Conservation (phyloP, 1,139 yeast species). For the Saccharomyces hybrid region DNA sequence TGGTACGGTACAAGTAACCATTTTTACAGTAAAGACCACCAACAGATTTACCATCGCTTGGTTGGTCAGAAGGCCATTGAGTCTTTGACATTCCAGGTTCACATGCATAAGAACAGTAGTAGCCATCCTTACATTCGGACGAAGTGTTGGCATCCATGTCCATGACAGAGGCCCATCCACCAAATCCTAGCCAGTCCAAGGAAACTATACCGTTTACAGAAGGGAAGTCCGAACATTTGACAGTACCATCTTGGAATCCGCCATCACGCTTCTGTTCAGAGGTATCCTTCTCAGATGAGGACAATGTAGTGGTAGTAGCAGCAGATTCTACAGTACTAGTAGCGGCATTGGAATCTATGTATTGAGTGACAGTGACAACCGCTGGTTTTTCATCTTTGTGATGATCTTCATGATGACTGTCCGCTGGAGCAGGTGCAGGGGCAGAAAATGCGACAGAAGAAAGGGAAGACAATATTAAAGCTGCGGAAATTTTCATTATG, state of each 20-base stretch:
- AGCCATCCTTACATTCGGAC: slow-evolving; percentile 70
- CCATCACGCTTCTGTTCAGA: slow-evolving; percentile 25
- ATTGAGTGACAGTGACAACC: slow-evolving; percentile 47
- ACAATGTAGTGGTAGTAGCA: slow-evolving; percentile 17
- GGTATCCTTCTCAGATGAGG: slow-evolving; percentile 14
- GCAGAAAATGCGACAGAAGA: slow-evolving; percentile 13
- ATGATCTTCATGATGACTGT: slow-evolving; percentile 49
- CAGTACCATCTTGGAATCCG: slow-evolving; percentile 71
- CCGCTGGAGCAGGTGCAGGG: slow-evolving; percentile 34
- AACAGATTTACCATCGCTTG: slow-evolving; percentile 75
- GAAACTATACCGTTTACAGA: slow-evolving; percentile 85
- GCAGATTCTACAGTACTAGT: slow-evolving; percentile 21
- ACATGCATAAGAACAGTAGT: slow-evolving; percentile 95
- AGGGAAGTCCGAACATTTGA: slow-evolving; percentile 76
- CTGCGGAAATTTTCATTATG: slow-evolving; percentile 16
- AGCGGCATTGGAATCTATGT: slow-evolving; percentile 37
- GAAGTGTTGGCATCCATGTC: slow-evolving; percentile 56
- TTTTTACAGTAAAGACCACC: slow-evolving; percentile 82
- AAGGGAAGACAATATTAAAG: slow-evolving; percentile 8
- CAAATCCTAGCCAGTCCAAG: slow-evolving; percentile 70
- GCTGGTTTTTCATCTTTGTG: slow-evolving; percentile 28
- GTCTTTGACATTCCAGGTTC: slow-evolving; percentile 96
- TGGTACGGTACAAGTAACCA: slow-evolving; percentile 76
- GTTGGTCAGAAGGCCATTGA: slow-evolving; percentile 89
- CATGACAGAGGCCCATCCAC: slow-evolving; percentile 90